Evolutionary conservation across 495 filamentous ascomycete species (phyloP), one percentile per base, ranked within the genome.

Genomic region (Cercophora sp.): DNA sequence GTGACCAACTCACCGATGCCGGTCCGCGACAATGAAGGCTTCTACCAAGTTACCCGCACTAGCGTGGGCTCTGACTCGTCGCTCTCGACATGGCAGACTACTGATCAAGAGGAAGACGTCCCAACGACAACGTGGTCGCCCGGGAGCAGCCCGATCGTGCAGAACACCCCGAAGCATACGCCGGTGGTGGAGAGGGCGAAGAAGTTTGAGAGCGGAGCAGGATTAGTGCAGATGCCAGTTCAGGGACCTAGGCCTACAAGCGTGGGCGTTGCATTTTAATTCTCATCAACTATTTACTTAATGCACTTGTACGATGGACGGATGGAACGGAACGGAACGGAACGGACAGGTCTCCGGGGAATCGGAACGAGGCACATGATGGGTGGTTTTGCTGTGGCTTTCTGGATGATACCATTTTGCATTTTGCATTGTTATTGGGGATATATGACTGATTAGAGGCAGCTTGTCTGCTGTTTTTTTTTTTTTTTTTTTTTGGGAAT

Each of bases 1-100:
- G 48, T 78, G 19, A 80, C 78, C 32, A 80, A 79, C 42, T 59
- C 40, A 6, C 79, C 78, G 0, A 70, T 59, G 45, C 76, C 77
- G 0, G 53, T 80, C 19, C 73, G 64, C 27, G 64, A 51, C n/a
- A 52, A 59, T 0, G 75, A 79, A 32, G 79, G 78, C 1, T 82
- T 76, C 59, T 80, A 82, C 49, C 75, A 80, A 56, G 64, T 68
- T 8, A 54, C 66, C 3, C 37, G 37, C n/a, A n/a, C 8, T n/a
- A 48, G 45, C 23, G 9, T 16, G 6, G 31, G 36, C 27, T 35
- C 27, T 19, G 40, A 43, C 13, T 24, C 23, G 8, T 41, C 35
- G 34, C 48, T 40, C 16, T 26, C 20, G 34, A 69, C 74, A 13
- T 71, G 70, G 64, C 56, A 61, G 32, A 61, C 50, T 8, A 42